These are phyloP conservation scores for Lactarius trivialis DNA, from an alignment of 768 basidiomycete genomes.

Conservation along the genomic window DNA sequence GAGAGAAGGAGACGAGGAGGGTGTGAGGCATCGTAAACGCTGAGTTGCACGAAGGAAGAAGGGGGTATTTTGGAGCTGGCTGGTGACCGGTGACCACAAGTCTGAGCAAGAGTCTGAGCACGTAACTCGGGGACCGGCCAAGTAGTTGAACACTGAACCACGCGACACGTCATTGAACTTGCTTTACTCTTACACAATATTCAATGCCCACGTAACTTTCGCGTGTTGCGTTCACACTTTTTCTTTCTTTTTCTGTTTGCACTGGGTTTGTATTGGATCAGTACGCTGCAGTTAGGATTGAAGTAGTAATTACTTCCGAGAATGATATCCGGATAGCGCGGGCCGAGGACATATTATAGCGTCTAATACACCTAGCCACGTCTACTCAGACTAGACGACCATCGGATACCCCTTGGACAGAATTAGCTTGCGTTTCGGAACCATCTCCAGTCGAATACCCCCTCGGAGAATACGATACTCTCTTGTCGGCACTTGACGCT, in stretches of 20 bases:
- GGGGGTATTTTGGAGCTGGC: neutral
- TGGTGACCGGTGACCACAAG: neutral
- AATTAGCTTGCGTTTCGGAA: neutral
- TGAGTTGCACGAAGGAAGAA: neutral
- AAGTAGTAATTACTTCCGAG: neutral
- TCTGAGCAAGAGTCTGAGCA: neutral
- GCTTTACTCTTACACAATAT: conserved; percentile 4
- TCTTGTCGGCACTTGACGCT: neutral
- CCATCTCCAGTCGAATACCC: neutral
- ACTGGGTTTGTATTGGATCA: too few relatives aligned
- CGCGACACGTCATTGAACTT: neutral
- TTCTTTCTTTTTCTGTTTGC: neutral
- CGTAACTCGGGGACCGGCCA: neutral
- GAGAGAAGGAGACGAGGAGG: conserved; percentile 35
- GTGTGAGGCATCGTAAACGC: conserved; percentile 32
- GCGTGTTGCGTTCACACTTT: neutral
- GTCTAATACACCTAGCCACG: neutral
- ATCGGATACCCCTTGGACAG: neutral
- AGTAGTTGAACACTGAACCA: neutral
- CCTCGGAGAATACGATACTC: neutral
- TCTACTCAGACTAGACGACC: neutral
- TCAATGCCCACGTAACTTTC: neutral
- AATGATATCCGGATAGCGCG: neutral
- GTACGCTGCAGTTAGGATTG: too few relatives aligned
- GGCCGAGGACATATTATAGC: neutral